A percentile compares a stretch with the other conserved stretches of the same genome.
These are phyloP conservation scores for Spergularia azorica DNA, from an alignment of 179 eudicot species.

Conservation along the genomic window DNA sequence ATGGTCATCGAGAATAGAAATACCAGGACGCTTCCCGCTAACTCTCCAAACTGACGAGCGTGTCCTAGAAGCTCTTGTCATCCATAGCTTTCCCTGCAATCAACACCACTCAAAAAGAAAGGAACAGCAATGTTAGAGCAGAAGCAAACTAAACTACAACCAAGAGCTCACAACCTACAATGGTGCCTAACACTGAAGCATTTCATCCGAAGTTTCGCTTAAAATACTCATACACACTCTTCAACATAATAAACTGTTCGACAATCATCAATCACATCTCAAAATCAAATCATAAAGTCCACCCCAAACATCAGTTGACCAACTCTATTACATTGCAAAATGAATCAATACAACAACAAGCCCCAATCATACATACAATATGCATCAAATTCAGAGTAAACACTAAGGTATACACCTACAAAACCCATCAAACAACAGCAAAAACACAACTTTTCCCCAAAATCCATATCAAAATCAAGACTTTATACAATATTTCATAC, in stretches of 20 bases:
- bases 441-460: neutral
- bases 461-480: neutral
- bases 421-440: neutral
- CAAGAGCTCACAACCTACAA: neutral
- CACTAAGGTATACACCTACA: neutral
- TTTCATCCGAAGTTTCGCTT: neutral
- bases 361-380: neutral
- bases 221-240: neutral
- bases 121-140: neutral
- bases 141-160: neutral
- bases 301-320: neutral
- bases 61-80: slow-evolving; percentile 70
- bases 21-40: slow-evolving; percentile 81
- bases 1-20: neutral
- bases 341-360: neutral
- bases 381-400: slow-evolving; percentile 6
- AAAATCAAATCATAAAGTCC: neutral
- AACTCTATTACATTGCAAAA: no score
- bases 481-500: neutral
- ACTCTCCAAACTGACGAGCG: slow-evolving; percentile 92
- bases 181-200: neutral
- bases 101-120: no score
- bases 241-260: neutral
- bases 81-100: slow-evolving; percentile 69
- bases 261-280: neutral